These are phyloP conservation scores for Filosporella fistucella DNA, from an alignment of 495 filamentous ascomycete genomes.

Conservation along the genomic window DNA sequence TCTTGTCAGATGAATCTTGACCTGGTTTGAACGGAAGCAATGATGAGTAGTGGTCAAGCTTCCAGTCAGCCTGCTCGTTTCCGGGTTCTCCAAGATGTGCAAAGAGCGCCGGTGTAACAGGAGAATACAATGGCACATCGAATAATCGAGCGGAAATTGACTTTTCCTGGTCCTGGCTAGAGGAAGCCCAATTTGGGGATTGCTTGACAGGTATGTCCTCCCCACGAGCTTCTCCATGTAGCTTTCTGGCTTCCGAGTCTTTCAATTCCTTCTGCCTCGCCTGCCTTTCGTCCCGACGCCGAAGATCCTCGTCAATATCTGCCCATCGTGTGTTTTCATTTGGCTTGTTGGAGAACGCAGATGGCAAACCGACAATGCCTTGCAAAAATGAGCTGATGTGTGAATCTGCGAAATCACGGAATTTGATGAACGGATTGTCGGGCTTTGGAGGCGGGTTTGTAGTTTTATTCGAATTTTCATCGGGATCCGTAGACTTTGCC, in stretches of 20 bases:
- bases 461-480: slow-evolving; percentile 15
- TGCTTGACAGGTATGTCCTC: slow-evolving; percentile 11
- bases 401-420: slow-evolving; percentile 36
- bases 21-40: not conserved
- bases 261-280: slow-evolving; percentile 15
- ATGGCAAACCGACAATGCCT: slow-evolving; percentile 28
- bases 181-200: not conserved
- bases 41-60: not conserved
- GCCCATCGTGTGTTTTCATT: slow-evolving; percentile 14
- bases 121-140: slow-evolving; percentile 19
- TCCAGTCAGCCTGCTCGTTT: not conserved
- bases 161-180: not conserved
- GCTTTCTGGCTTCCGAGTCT: slow-evolving; percentile 11
- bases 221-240: not conserved
- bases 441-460: slow-evolving; percentile 11
- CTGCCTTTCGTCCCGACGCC: slow-evolving; percentile 19
- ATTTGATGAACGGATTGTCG: slow-evolving; percentile 38
- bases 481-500: slow-evolving; percentile 17
- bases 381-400: slow-evolving; percentile 32
- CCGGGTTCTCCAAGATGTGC: not conserved
- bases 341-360: slow-evolving; percentile 21
- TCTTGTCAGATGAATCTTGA: slow-evolving; percentile 7
- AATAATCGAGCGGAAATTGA: not conserved
- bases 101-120: slow-evolving; percentile 17
- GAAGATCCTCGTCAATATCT: slow-evolving; percentile 19